Conservation (phyloP, 2,329 filamentous ascomycete genomes). For the Paracoccidioides brasiliensis region DNA sequence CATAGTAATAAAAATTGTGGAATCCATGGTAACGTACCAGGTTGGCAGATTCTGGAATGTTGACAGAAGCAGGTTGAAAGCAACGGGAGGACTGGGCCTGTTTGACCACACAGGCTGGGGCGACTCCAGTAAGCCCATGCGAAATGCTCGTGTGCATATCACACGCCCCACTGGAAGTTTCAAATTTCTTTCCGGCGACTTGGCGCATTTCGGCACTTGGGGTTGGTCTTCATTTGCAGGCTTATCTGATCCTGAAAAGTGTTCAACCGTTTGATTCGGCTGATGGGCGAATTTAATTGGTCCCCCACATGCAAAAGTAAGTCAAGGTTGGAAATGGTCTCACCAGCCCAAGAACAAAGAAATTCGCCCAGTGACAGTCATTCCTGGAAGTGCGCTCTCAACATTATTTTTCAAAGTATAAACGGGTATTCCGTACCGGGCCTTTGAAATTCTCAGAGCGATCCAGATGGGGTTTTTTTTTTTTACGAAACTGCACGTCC, state of each 20-base stretch:
- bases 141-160: background rate
- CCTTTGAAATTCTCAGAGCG: background rate
- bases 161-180: background rate
- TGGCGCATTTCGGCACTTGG: background rate
- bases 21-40: background rate
- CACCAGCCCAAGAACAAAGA: too few relatives aligned
- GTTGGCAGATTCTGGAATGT: background rate
- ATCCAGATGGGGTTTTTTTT: too few relatives aligned
- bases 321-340: too few relatives aligned
- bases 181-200: background rate
- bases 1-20: too few relatives aligned
- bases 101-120: background rate
- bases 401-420: background rate
- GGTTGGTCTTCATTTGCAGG: background rate
- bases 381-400: slow-evolving; percentile 3
- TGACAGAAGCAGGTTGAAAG: background rate
- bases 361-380: background rate
- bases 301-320: too few relatives aligned
- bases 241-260: background rate
- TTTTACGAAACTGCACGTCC: too few relatives aligned
- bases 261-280: background rate
- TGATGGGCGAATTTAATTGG: too few relatives aligned
- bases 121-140: background rate
- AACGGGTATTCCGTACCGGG: background rate
- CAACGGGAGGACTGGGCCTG: background rate